Conservation (phyloP, 192 early-diverging fungal species). For the Coemansia pectinata region DNA sequence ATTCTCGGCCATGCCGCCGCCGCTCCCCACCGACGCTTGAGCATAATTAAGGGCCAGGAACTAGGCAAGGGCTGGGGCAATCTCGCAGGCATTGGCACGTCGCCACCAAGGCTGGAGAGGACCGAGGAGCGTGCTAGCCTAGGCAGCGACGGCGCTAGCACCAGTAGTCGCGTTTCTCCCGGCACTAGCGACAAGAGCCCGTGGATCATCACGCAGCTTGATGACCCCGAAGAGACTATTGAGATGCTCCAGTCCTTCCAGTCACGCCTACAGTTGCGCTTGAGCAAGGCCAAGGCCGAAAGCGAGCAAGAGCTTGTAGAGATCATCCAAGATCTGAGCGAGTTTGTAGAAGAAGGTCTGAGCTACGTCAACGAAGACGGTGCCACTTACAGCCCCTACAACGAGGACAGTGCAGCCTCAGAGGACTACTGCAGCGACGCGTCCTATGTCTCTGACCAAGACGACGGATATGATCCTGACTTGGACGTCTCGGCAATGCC, state of each 20-base stretch:
- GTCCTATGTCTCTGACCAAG: slow-evolving; percentile 14
- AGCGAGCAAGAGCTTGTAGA: slow-evolving; percentile 43
- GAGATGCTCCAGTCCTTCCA: slow-evolving; percentile 25
- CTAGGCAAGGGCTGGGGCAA: slow-evolving; percentile 16
- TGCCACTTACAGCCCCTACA: neutral
- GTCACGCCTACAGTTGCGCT: slow-evolving; percentile 19
- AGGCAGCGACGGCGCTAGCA: neutral
- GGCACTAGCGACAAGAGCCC: slow-evolving; percentile 9
- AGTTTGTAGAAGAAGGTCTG: slow-evolving; percentile 50
- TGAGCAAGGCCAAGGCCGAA: slow-evolving; percentile 33
- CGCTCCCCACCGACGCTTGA: slow-evolving; percentile 32
- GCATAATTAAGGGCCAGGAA: slow-evolving; percentile 31
- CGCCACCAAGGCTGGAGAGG: neutral
- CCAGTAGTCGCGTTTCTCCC: neutral
- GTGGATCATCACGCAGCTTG: slow-evolving; percentile 21
- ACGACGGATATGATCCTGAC: slow-evolving; percentile 10
- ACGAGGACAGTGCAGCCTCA: neutral
- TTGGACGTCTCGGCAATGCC: slow-evolving; percentile 6
- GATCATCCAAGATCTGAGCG: slow-evolving; percentile 38
- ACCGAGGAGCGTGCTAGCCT: neutral
- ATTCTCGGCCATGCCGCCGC: neutral
- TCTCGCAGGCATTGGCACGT: neutral
- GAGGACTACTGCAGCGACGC: neutral
- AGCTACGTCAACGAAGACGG: slow-evolving; percentile 45
- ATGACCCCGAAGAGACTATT: slow-evolving; percentile 17